Conservation (phyloP, 108 stramenopile genomes). For the Chaetoceros tenuissimus region DNA sequence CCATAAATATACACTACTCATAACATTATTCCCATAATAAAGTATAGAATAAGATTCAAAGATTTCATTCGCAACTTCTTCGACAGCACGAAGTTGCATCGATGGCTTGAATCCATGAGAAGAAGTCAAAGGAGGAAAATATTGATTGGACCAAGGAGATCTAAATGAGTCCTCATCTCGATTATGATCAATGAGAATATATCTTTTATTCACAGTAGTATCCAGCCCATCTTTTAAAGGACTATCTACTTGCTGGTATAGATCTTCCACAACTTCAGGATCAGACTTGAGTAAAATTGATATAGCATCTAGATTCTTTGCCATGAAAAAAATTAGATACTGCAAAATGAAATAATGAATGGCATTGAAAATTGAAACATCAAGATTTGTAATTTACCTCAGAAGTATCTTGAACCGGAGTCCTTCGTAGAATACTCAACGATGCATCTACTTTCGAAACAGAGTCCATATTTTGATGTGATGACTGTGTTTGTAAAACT, state of each 20-base stretch:
- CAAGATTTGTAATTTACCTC: no score
- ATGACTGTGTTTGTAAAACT: no score
- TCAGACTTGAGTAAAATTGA: neutral
- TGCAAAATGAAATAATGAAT: no score
- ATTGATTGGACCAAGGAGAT: conserved; percentile 54
- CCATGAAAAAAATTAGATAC: no score
- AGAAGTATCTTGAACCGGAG: no score
- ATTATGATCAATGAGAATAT: conserved; percentile 35
- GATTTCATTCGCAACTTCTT: conserved; percentile 77
- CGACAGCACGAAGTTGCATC: conserved; percentile 27
- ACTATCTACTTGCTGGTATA: neutral
- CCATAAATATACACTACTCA: conserved; percentile 83
- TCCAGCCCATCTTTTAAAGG: neutral
- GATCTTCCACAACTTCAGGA: neutral
- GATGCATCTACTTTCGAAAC: no score
- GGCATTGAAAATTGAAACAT: no score
- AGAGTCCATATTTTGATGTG: no score
- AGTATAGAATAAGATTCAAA: conserved; percentile 88
- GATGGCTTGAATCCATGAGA: conserved; percentile 12
- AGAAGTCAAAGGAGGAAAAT: conserved; percentile 10
- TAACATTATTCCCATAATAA: conserved; percentile 72
- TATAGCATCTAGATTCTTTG: neutral
- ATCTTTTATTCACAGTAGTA: conserved; percentile 13
- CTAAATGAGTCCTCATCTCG: conserved; percentile 29
- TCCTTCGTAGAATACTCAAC: no score